These are phyloP conservation scores for Kuraishia cidri DNA, from an alignment of 805 yeast species.

Conservation along the genomic window DNA sequence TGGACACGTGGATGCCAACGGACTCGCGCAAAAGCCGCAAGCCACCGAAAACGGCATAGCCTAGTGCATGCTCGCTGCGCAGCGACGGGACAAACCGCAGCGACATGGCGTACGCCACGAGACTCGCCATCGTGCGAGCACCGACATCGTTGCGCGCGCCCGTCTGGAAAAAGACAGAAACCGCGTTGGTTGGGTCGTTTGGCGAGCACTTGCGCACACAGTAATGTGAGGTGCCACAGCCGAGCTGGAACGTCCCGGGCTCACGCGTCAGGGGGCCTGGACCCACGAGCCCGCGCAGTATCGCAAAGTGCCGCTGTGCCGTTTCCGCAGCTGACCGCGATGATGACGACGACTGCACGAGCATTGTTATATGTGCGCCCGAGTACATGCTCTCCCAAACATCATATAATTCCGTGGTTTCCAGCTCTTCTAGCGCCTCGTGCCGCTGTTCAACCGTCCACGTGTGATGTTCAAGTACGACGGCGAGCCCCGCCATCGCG, in stretches of 20 bases:
- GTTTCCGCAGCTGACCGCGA: no score
- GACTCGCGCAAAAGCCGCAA: constrained; percentile 38
- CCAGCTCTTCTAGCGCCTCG: constrained; percentile 44
- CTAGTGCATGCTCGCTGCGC: constrained; percentile 48
- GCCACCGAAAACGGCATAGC: constrained; percentile 56
- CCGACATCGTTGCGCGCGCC: constrained; percentile 31
- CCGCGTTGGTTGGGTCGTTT: constrained; percentile 42
- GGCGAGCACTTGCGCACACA: constrained; percentile 23
- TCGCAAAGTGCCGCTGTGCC: no score
- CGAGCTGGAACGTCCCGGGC: no score
- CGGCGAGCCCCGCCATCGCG: constrained; percentile 39
- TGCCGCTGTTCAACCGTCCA: constrained; percentile 48
- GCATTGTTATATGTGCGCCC: no score
- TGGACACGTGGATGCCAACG: constrained; percentile 47
- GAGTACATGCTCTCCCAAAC: no score
- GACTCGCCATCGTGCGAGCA: constrained; percentile 29
- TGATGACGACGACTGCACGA: no score
- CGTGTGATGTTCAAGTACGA: constrained; percentile 45
- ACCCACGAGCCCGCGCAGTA: no score
- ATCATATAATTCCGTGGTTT: no score
- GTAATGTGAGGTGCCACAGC: no score
- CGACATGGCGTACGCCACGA: constrained; percentile 39
- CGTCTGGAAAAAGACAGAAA: constrained; percentile 47
- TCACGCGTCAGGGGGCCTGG: no score
- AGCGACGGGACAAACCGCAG: constrained; percentile 34